Evolutionary conservation across 2,329 filamentous ascomycete species (phyloP), one percentile per base, ranked within the genome.

Genomic region (Trichoderma sp.): DNA sequence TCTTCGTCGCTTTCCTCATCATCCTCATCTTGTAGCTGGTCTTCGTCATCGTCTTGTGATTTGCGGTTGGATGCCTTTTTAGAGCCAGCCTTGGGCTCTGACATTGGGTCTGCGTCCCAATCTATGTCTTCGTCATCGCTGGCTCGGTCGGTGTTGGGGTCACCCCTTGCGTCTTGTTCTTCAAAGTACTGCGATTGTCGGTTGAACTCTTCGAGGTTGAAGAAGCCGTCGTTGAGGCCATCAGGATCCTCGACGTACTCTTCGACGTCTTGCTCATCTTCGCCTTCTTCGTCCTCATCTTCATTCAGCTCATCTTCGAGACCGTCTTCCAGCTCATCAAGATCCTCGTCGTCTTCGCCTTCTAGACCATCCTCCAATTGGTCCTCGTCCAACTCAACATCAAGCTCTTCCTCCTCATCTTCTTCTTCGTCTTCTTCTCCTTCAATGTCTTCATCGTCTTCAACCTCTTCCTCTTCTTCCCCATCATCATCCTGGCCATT

Each of bases 121-220:
- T 98, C 93, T 74, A 98, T 86, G 18, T 95, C 93, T 78, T 97
- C 95, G 65, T 97, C 94, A 71, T 97, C 95, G 83, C 92, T 95
- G 76, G 90, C 93, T 71, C 88, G 89, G 77, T 93, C 93, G 74
- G 93, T 93, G 79, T 93, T 92, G 50, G 91, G 91, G 78, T 96
- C 94, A 33, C 93, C 95, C 77, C 90, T 89, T 33, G 90, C 90
- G 83, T 98, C 96, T 83, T 95, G 93, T 78, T 94, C 91, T 84
- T 99, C 97, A 66, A 98, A 91, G 82, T 93, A 93, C 80, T 97
- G 94, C 2, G 95, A 94, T 82, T 97, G 94, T 82, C 93, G 94
- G 87, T 99, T 99, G 89, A 99, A 99, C 76, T 97, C 92, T 80
- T 98, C 95, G 80, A 99, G 96, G 18, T 95, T 97, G 86, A 99